Evolutionary conservation across 2,329 filamentous ascomycete species (phyloP).

Genomic region (Grosmannia clavigera): DNA sequence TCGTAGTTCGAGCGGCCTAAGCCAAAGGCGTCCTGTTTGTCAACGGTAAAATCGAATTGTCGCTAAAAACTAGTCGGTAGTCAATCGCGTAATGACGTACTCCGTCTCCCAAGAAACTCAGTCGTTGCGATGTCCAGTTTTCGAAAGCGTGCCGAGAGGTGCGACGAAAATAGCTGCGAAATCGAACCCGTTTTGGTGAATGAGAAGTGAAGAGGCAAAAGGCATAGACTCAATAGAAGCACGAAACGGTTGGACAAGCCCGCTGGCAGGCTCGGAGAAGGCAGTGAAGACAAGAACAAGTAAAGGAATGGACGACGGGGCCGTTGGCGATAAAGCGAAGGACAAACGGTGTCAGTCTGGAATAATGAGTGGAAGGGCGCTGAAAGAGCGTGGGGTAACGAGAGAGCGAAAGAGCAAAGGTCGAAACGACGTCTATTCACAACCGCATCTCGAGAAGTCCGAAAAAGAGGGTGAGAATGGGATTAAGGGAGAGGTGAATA

Average conservation of each 20-base stretch:
- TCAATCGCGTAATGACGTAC: not conserved
- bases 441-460: constrained; percentile 6
- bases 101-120: not conserved
- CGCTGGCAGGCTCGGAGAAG: constrained; percentile 36
- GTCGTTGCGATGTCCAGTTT: not conserved
- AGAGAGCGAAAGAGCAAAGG: not conserved
- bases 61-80: not conserved
- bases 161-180: not conserved
- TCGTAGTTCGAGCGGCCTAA: not conserved
- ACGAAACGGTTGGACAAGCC: constrained; percentile 44
- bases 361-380: constrained; percentile 8
- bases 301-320: constrained; percentile 10
- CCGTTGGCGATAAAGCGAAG: not conserved
- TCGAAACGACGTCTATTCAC: constrained; percentile 1
- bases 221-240: not conserved
- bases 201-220: not conserved
- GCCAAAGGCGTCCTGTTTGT: not conserved
- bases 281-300: constrained; percentile 3
- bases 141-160: not conserved
- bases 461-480: not conserved
- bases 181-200: not conserved
- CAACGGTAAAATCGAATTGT: not conserved
- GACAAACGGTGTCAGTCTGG: not conserved
- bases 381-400: constrained; percentile 5
- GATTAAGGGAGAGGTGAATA: not conserved